Conservation (phyloP, 2,329 filamentous ascomycete genomes). For the Arthrobotrys musiformis region DNA sequence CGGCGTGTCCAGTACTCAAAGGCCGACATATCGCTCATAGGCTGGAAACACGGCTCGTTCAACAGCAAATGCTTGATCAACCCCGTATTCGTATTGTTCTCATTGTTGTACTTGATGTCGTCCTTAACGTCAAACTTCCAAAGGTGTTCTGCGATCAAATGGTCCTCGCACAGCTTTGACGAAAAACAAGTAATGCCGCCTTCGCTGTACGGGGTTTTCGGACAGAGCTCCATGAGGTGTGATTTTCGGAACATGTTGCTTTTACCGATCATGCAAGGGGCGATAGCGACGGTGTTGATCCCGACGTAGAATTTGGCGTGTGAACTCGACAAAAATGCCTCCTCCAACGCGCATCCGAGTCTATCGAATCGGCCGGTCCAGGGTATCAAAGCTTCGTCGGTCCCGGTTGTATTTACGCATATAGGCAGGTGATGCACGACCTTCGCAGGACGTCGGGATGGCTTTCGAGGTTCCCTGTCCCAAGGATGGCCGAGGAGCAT, state of each 20-base stretch:
- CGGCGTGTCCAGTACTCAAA: constrained; percentile 80
- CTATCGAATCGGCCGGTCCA: constrained; percentile 46
- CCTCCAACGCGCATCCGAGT: constrained; percentile 83
- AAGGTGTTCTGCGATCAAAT: constrained; percentile 89
- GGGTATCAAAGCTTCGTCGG: constrained; percentile 62
- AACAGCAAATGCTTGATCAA: constrained; percentile 77
- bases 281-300: constrained; percentile 90
- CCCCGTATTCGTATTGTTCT: constrained; percentile 67
- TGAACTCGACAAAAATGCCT: constrained; percentile 91
- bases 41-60: constrained; percentile 89
- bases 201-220: constrained; percentile 67
- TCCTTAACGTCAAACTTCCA: constrained; percentile 75
- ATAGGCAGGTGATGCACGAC: constrained; percentile 95
- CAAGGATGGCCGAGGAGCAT: constrained; percentile 76
- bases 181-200: constrained; percentile 92
- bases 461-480: constrained; percentile 72
- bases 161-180: constrained; percentile 96
- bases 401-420: constrained; percentile 69
- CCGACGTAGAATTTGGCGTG: constrained; percentile 98
- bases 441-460: constrained; percentile 41
- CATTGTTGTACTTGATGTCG: constrained; percentile 61
- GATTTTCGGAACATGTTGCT: constrained; percentile 98
- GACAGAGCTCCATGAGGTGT: constrained; percentile 80
- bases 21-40: constrained; percentile 83
- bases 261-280: constrained; percentile 94